These are phyloP conservation scores for Microcyclospora tardicrescens DNA, from an alignment of 2,329 filamentous ascomycete species.

Conservation along the genomic window DNA sequence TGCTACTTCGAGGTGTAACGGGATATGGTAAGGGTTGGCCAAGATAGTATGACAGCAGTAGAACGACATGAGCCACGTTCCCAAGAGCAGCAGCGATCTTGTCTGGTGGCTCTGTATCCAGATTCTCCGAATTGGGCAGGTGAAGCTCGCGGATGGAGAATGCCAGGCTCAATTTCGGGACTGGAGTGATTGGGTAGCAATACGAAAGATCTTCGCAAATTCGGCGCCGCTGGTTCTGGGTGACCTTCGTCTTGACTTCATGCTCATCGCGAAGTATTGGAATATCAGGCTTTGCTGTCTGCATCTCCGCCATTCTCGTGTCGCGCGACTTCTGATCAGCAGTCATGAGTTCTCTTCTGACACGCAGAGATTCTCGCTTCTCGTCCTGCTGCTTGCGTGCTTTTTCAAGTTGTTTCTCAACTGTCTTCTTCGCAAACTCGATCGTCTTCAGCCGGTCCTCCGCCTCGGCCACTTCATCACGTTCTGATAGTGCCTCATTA, in stretches of 20 bases:
- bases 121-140: constrained; percentile 63
- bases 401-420: constrained; percentile 52
- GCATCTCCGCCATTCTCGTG: constrained; percentile 25
- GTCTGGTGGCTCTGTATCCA: constrained; percentile 54
- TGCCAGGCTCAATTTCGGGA: constrained; percentile 50
- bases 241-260: constrained; percentile 44
- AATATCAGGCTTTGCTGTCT: constrained; percentile 42
- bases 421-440: constrained; percentile 43
- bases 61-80: constrained; percentile 61
- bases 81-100: constrained; percentile 69
- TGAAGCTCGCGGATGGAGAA: constrained; percentile 73
- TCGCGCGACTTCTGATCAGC: constrained; percentile 25
- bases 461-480: constrained; percentile 28
- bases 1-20: constrained; percentile 57
- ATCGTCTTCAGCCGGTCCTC: constrained; percentile 32
- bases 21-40: constrained; percentile 69
- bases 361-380: constrained; percentile 51
- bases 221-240: constrained; percentile 74
- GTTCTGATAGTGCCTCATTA: constrained; percentile 23
- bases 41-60: constrained; percentile 71
- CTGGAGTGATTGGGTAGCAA: constrained; percentile 70
- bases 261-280: constrained; percentile 16
- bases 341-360: constrained; percentile 54
- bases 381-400: constrained; percentile 53
- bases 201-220: constrained; percentile 70